Percentiles rank a stretch among this genome's conserved stretches.
Conservation (phyloP, 805 yeast genomes). For the Candida schatavii region DNA sequence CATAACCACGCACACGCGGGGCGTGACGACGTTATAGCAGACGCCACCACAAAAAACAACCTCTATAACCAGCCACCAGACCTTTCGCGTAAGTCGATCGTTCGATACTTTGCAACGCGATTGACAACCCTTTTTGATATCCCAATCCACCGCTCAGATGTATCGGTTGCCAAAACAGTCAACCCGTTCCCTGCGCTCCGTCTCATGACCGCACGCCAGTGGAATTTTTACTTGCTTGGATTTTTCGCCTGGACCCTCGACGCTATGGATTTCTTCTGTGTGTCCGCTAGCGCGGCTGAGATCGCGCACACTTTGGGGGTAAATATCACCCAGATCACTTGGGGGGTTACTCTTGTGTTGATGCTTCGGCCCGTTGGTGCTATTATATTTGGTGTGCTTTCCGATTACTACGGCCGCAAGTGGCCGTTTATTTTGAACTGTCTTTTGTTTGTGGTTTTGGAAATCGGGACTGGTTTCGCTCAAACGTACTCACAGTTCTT, state of each 20-base stretch:
- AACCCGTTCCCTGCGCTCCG: conserved; percentile 45
- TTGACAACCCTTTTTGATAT: conserved; percentile 17
- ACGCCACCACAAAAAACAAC: background rate
- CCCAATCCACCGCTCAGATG: conserved; percentile 9
- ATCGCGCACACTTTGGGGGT: conserved; percentile 49
- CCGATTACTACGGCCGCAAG: conserved; percentile 66
- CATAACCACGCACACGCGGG: no score
- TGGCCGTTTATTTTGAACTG: conserved; percentile 60
- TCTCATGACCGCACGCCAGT: conserved; percentile 37
- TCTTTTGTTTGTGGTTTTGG: conserved; percentile 50
- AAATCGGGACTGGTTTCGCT: conserved; percentile 66
- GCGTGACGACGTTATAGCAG: background rate
- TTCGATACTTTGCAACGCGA: conserved; percentile 13
- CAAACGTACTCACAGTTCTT: conserved; percentile 54
- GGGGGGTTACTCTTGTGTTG: conserved; percentile 71
- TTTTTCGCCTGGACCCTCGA: conserved; percentile 70
- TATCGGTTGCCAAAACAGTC: conserved; percentile 16
- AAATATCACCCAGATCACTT: conserved; percentile 51
- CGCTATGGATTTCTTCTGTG: conserved; percentile 68
- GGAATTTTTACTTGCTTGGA: conserved; percentile 61
- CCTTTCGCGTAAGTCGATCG: conserved; percentile 9
- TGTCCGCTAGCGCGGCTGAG: conserved; percentile 50
- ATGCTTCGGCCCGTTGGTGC: conserved; percentile 76
- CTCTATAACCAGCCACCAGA: conserved; percentile 16
- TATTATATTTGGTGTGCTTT: conserved; percentile 56